Evolutionary conservation across 768 basidiomycete genomes (phyloP).

Genomic region (Pisolithus albus): DNA sequence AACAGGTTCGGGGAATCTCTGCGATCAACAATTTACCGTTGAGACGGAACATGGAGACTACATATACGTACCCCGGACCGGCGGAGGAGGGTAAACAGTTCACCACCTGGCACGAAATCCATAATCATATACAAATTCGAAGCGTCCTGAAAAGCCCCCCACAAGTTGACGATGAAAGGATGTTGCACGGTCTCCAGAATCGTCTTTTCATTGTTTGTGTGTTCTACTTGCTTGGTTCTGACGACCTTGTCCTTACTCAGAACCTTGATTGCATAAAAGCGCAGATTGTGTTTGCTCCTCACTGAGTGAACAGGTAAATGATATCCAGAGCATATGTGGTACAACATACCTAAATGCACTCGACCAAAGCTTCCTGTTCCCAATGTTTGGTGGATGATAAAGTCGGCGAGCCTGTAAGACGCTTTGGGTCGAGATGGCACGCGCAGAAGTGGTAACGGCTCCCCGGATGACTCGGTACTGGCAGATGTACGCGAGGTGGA

Average conservation of each 20-base stretch:
- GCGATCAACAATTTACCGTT: slow-evolving; percentile 13
- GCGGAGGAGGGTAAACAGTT: slow-evolving; percentile 88
- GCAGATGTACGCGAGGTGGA: slow-evolving; percentile 46
- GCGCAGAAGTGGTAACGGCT: slow-evolving; percentile 27
- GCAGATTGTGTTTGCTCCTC: slow-evolving; percentile 87
- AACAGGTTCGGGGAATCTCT: slow-evolving; percentile 95
- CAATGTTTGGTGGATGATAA: slow-evolving; percentile 73
- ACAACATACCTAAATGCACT: slow-evolving; percentile 72
- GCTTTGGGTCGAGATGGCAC: slow-evolving; percentile 49
- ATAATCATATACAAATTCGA: slow-evolving; percentile 97
- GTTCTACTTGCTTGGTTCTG: slow-evolving; percentile 90
- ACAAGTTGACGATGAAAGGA: slow-evolving; percentile 92
- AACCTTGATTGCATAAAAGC: slow-evolving; percentile 95
- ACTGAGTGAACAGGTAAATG: slow-evolving; percentile 37
- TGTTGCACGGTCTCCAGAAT: slow-evolving; percentile 85
- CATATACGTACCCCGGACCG: slow-evolving; percentile 68
- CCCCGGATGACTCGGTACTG: slow-evolving; percentile 38
- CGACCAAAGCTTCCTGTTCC: slow-evolving; percentile 97
- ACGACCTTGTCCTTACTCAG: slow-evolving; percentile 90
- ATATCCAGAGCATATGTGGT: background rate
- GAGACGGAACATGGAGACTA: slow-evolving; percentile 8
- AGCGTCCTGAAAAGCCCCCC: slow-evolving; percentile 91
- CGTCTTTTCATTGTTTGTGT: slow-evolving; percentile 90
- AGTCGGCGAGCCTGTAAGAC: slow-evolving; percentile 67
- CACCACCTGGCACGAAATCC: slow-evolving; percentile 95